Evolutionary conservation across 495 filamentous ascomycete species (phyloP).

Genomic region (Tuber indicum): DNA sequence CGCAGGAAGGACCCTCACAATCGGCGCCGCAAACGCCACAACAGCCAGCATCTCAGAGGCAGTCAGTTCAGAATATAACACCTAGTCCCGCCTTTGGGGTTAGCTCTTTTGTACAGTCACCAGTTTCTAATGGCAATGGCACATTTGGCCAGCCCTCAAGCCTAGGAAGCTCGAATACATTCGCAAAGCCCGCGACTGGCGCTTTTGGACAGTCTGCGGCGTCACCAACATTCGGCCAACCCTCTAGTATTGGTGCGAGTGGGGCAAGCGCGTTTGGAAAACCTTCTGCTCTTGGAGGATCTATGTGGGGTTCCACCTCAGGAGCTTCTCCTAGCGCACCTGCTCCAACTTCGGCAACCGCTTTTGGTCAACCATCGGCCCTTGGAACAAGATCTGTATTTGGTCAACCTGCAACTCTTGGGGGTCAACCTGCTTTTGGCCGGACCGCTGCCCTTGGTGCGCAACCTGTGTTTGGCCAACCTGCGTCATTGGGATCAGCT

Average conservation of each 20-base stretch:
- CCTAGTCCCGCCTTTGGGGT: slow-evolving; percentile 45
- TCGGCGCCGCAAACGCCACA: slow-evolving; percentile 34
- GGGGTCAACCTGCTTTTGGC: slow-evolving; percentile 17
- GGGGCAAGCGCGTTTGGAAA: slow-evolving; percentile 28
- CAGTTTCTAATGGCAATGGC: slow-evolving; percentile 11
- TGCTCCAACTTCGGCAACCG: slow-evolving; percentile 11
- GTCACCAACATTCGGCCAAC: slow-evolving; percentile 32
- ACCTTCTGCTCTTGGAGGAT: slow-evolving; percentile 18
- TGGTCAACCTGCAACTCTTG: slow-evolving; percentile 7
- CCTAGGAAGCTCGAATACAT: slow-evolving; percentile 19
- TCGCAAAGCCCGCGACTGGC: slow-evolving; percentile 30
- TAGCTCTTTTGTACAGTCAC: slow-evolving; percentile 43
- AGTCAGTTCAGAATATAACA: slow-evolving; percentile 8
- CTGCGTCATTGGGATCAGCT: slow-evolving; percentile 43
- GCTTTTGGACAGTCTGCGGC: slow-evolving; percentile 27
- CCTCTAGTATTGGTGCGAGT: slow-evolving; percentile 10
- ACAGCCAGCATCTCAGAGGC: slow-evolving; percentile 29
- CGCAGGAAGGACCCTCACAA: slow-evolving; percentile 37
- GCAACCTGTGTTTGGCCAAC: slow-evolving; percentile 49
- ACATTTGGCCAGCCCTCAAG: slow-evolving; percentile 39
- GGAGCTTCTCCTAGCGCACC: slow-evolving; percentile 10
- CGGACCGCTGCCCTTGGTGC: slow-evolving; percentile 19
- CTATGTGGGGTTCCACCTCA: slow-evolving; percentile 7
- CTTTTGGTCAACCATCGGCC: slow-evolving; percentile 32
- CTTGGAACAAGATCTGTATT: slow-evolving; percentile 21